A percentile compares a stretch with the other conserved stretches of the same genome.
These are phyloP conservation scores for Tetracladium setigerum DNA, from an alignment of 495 filamentous ascomycete species.

Conservation along the genomic window DNA sequence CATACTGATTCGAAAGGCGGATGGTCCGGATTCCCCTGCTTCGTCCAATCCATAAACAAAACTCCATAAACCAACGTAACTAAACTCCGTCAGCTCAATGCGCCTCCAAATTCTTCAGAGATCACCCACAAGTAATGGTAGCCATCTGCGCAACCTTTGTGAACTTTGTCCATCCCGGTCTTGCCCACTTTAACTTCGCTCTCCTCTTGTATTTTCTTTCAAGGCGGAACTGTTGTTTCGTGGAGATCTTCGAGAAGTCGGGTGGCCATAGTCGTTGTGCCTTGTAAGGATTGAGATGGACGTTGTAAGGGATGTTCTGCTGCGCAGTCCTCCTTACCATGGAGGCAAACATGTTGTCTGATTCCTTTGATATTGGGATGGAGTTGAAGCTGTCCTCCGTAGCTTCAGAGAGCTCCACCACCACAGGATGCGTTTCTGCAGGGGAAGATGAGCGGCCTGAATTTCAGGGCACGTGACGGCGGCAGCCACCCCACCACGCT, in stretches of 20 bases:
- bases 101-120: constrained; percentile 1
- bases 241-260: constrained; percentile 72
- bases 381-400: not conserved
- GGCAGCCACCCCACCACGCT: constrained; percentile 13
- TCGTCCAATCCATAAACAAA: constrained; percentile 71
- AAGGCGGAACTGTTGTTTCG: constrained; percentile 78
- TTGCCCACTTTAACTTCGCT: constrained; percentile 60
- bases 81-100: constrained; percentile 26
- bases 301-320: constrained; percentile 6
- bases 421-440: not conserved
- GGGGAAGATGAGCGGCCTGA: not conserved
- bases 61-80: constrained; percentile 65
- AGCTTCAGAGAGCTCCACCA: not conserved
- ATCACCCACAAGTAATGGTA: constrained; percentile 51
- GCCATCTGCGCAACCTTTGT: constrained; percentile 64
- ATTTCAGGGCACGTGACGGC: not conserved
- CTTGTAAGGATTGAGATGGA: constrained; percentile 49
- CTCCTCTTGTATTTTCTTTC: constrained; percentile 69
- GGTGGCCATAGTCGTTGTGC: constrained; percentile 91
- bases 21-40: constrained; percentile 29
- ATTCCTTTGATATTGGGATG: not conserved
- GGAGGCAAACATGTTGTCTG: constrained; percentile 35
- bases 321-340: constrained; percentile 30
- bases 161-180: constrained; percentile 67
- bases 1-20: constrained; percentile 54